Conservation (phyloP, 1,284 basidiomycete genomes). For the Fistulina hepatica region DNA sequence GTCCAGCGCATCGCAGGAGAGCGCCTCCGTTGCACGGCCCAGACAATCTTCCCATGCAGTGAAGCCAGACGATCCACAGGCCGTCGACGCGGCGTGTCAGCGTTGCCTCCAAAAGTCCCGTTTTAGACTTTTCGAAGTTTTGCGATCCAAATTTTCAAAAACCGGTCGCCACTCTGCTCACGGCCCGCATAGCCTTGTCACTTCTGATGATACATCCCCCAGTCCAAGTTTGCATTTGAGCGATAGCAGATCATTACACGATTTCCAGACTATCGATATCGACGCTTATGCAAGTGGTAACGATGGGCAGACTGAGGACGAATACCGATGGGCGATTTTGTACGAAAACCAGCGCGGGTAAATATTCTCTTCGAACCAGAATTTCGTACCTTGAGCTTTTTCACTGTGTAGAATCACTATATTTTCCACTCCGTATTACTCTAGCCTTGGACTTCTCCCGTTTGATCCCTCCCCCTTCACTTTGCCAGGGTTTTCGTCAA, state of each 20-base stretch:
- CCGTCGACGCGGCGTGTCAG: background rate
- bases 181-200: background rate
- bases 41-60: too few relatives aligned
- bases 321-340: background rate
- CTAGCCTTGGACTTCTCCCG: constrained; percentile 55
- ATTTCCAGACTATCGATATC: background rate
- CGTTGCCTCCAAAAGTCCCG: background rate
- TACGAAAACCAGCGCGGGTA: constrained; percentile 67
- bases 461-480: constrained; percentile 70
- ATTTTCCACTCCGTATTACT: constrained; percentile 67
- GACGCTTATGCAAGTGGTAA: background rate
- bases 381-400: constrained; percentile 4
- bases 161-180: background rate
- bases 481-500: constrained; percentile 33
- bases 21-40: too few relatives aligned
- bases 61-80: background rate
- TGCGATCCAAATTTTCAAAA: background rate
- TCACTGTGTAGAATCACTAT: constrained; percentile 50
- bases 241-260: background rate
- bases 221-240: background rate
- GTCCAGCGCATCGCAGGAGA: too few relatives aligned
- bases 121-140: background rate
- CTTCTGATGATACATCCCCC: background rate
- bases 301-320: background rate
- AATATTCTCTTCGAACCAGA: constrained; percentile 17